Conservation (phyloP, 83 land plant genomes). For the Isoetes engelmannii region DNA sequence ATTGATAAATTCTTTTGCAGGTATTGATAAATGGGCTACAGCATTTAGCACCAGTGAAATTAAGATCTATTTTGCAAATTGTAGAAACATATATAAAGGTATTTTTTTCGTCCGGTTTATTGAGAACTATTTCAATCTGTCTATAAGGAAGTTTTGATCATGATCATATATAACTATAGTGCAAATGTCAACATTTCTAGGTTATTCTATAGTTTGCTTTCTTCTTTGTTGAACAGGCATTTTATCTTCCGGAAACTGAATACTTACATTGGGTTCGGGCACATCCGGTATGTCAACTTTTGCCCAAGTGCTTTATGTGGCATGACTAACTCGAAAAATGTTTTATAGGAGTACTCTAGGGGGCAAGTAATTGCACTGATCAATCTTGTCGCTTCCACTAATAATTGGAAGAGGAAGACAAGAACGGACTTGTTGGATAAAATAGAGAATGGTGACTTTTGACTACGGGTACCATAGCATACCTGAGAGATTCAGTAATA, state of each 20-base stretch:
- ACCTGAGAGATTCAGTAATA: no score
- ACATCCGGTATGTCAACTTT: constrained; percentile 72
- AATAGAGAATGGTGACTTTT: constrained; percentile 54
- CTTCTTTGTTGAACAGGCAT: constrained; percentile 54
- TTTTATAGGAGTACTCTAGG: constrained; percentile 60
- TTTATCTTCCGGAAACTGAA: constrained; percentile 96
- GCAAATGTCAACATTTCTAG: no score
- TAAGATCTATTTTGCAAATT: constrained; percentile 64
- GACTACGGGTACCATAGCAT: no score
- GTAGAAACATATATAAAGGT: constrained; percentile 95
- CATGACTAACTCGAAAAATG: not conserved
- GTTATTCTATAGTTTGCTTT: no score
- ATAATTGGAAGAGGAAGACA: constrained; percentile 86
- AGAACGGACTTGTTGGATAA: constrained; percentile 81
- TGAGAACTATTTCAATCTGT: not conserved
- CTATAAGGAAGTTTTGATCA: not conserved
- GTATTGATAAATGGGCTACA: constrained; percentile 89
- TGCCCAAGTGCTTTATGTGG: not conserved
- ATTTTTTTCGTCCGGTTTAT: constrained; percentile 2
- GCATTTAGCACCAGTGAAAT: constrained; percentile 59
- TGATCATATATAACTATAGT: no score
- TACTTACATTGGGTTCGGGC: constrained; percentile 87
- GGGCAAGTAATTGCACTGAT: constrained; percentile 55
- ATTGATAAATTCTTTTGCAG: constrained; percentile 30
- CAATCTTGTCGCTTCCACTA: constrained; percentile 66